phyloP scores from a whole-genome alignment of 2,329 filamentous ascomycete species.

The Pochonia chlamydosporia region DNA sequence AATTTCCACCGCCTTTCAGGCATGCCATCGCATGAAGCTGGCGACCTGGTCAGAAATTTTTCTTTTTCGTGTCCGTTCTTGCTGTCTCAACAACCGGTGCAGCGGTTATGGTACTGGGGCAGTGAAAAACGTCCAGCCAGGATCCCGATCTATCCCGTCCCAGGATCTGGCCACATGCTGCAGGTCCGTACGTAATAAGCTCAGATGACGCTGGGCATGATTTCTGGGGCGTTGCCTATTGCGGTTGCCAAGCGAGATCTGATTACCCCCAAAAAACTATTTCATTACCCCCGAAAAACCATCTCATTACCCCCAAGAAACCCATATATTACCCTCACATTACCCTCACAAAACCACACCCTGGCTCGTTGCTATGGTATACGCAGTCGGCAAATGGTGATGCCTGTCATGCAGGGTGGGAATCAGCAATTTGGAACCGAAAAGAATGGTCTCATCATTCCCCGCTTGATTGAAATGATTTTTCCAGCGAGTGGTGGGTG shows the following conservation, averaged over 20 bases:
- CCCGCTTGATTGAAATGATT: not conserved
- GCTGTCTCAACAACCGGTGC: not conserved
- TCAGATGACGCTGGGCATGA: conserved; percentile 3
- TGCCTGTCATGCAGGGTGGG: not conserved
- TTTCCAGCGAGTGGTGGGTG: not conserved
- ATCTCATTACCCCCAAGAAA: conserved; percentile 4
- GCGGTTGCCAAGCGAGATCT: conserved; percentile 7
- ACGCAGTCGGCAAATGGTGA: not conserved
- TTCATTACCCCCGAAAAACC: conserved; percentile 4
- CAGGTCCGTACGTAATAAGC: conserved; percentile 14
- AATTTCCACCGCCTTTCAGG: not conserved
- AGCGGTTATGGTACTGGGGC: conserved; percentile 8
- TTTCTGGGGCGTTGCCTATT: conserved; percentile 4
- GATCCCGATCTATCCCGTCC: conserved; percentile 6
- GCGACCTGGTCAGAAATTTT: not conserved
- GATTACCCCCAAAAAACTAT: conserved; percentile 11
- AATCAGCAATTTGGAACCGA: not conserved
- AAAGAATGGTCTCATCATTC: not conserved
- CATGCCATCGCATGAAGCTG: not conserved
- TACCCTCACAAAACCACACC: conserved; percentile 1
- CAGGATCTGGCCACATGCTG: conserved; percentile 9
- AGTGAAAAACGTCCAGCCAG: conserved; percentile 8
- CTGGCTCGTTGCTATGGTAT: not conserved
- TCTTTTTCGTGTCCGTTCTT: not conserved
- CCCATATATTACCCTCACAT: conserved; percentile 13